phyloP scores from a whole-genome alignment of 768 basidiomycete genomes.

The Rhizopogon vulgaris region DNA sequence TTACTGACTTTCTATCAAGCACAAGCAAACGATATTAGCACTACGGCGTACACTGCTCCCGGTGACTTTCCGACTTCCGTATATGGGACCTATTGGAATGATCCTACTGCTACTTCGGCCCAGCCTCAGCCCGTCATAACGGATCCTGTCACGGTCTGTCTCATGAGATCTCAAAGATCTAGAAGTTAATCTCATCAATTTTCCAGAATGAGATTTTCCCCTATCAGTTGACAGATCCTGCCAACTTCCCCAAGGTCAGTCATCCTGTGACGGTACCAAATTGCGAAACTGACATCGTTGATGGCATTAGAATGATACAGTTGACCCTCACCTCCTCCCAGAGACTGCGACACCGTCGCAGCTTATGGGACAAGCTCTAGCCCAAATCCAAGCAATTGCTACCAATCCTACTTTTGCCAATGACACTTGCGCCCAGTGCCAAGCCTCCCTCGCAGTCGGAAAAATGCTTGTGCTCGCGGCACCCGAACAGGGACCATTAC shows the following conservation, averaged over 20 bases:
- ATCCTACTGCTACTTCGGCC: constrained; percentile 58
- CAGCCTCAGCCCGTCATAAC: constrained; percentile 70
- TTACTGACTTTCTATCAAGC: constrained; percentile 1
- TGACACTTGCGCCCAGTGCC: constrained; percentile 34
- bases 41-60: constrained; percentile 50
- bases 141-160: constrained; percentile 54
- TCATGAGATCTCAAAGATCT: not conserved
- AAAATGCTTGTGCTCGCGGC: constrained; percentile 39
- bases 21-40: constrained; percentile 8
- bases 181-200: not conserved
- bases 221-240: constrained; percentile 53
- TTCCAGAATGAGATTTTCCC: constrained; percentile 51
- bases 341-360: constrained; percentile 24
- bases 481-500: constrained; percentile 35
- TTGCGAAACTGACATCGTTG: not conserved
- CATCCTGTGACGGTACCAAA: no score
- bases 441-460: constrained; percentile 31
- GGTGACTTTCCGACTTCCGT: constrained; percentile 58
- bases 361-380: constrained; percentile 33
- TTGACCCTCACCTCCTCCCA: constrained; percentile 40
- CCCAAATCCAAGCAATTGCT: constrained; percentile 33
- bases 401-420: constrained; percentile 30
- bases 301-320: constrained; percentile 31
- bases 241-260: constrained; percentile 43
- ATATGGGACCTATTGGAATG: constrained; percentile 59